Evolutionary conservation across 225 moss, liverwort and hornwort species (phyloP).

Genomic region (Climacium dendroides): DNA sequence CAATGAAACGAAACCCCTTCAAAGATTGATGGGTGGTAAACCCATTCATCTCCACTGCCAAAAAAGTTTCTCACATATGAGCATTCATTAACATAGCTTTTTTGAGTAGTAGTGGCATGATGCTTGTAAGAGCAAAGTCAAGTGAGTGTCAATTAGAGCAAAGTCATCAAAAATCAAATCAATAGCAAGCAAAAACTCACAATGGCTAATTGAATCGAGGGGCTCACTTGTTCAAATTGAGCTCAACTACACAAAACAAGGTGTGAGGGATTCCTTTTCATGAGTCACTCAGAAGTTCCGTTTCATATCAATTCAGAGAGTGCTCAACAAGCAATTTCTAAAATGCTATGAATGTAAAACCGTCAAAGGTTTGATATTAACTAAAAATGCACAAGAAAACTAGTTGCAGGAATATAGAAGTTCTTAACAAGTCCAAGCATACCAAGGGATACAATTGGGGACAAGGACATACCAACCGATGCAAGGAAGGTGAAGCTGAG

Average conservation of each 20-base stretch:
- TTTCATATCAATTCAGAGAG: no score
- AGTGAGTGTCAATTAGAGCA: neutral
- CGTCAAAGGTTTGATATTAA: neutral
- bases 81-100: neutral
- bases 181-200: neutral
- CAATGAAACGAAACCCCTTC: neutral
- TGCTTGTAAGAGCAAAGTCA: neutral
- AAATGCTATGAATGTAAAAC: neutral
- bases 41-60: no score
- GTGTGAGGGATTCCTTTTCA: neutral
- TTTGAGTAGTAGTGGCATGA: neutral
- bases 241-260: neutral
- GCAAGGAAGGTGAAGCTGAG: neutral
- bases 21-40: accelerated
- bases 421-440: neutral
- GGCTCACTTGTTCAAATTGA: neutral
- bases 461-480: neutral
- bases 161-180: neutral
- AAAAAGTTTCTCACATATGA: neutral
- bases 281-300: neutral
- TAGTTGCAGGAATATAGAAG: neutral
- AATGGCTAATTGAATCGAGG: accelerated
- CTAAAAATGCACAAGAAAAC: neutral
- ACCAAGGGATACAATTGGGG: neutral
- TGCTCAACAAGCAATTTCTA: neutral